A percentile compares a stretch with the other conserved stretches of the same genome.
These are phyloP conservation scores for Fistulinella cinereoalba DNA, from an alignment of 1,284 basidiomycete species.

Conservation along the genomic window DNA sequence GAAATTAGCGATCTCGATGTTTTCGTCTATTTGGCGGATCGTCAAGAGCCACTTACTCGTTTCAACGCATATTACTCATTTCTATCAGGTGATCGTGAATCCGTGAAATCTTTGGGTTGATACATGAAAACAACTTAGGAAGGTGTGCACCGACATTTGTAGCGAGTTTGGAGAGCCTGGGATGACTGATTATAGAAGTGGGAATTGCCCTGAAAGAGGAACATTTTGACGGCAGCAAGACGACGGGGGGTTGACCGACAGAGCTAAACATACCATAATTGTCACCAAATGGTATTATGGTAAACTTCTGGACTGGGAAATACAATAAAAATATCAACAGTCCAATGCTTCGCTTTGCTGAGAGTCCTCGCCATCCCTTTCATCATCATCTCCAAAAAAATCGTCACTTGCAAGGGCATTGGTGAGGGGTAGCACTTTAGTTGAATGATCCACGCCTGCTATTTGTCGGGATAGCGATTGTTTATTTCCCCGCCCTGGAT, in stretches of 20 bases:
- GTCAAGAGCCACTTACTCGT: not conserved
- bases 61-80: not conserved
- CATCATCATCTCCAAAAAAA: conserved; percentile 48
- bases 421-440: conserved; percentile 4
- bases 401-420: conserved; percentile 40
- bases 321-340: conserved; percentile 1
- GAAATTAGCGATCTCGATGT: not conserved
- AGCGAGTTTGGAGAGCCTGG: too few relatives aligned
- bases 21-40: not conserved
- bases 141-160: too few relatives aligned
- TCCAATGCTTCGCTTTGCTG: conserved; percentile 17
- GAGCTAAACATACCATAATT: too few relatives aligned
- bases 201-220: too few relatives aligned
- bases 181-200: too few relatives aligned
- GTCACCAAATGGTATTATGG: not conserved
- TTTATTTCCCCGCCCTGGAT: conserved; percentile 16
- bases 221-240: too few relatives aligned
- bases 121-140: too few relatives aligned
- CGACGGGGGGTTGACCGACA: too few relatives aligned
- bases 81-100: not conserved
- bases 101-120: not conserved
- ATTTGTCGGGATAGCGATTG: conserved; percentile 5
- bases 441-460: not conserved
- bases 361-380: conserved; percentile 22
- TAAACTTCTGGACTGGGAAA: too few relatives aligned